Evolutionary conservation across 2,329 filamentous ascomycete genomes (phyloP).

Genomic region (Beauveria sp.): DNA sequence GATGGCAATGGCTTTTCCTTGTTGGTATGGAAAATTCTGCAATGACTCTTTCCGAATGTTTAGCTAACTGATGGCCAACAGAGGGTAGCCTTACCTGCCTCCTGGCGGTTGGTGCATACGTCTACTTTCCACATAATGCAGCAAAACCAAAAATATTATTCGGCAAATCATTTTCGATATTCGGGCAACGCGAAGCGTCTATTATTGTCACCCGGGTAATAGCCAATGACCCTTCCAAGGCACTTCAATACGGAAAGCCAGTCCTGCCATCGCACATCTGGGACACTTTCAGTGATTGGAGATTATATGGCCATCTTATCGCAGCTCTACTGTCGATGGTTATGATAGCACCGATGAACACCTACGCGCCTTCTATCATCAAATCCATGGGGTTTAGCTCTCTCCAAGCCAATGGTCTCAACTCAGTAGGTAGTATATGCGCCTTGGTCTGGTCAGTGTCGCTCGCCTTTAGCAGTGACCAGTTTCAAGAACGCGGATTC

Average conservation of each 20-base stretch:
- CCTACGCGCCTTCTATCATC: conserved; percentile 23
- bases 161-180: conserved; percentile 18
- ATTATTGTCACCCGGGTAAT: conserved; percentile 22
- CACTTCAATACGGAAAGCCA: conserved; percentile 17
- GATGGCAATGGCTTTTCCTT: conserved; percentile 25
- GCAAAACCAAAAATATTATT: conserved; percentile 20
- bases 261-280: conserved; percentile 18
- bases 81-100: conserved; percentile 21
- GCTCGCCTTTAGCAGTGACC: conserved; percentile 22
- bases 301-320: conserved; percentile 21
- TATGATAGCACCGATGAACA: conserved; percentile 25
- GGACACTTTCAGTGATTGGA: conserved; percentile 21
- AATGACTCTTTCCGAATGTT: too few relatives aligned
- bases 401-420: conserved; percentile 22
- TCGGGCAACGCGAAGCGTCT: conserved; percentile 18
- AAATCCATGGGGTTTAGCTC: conserved; percentile 20
- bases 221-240: conserved; percentile 22
- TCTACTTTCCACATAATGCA: conserved; percentile 21
- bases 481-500: conserved; percentile 19
- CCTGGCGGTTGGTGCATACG: conserved; percentile 18
- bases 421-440: conserved; percentile 21
- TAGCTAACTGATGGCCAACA: background rate
- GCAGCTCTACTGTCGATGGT: conserved; percentile 22
- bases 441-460: conserved; percentile 20
- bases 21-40: conserved; percentile 15